Evolutionary conservation across 2,329 filamentous ascomycete genomes (phyloP).

Genomic region (Keithomyces neogunnii): DNA sequence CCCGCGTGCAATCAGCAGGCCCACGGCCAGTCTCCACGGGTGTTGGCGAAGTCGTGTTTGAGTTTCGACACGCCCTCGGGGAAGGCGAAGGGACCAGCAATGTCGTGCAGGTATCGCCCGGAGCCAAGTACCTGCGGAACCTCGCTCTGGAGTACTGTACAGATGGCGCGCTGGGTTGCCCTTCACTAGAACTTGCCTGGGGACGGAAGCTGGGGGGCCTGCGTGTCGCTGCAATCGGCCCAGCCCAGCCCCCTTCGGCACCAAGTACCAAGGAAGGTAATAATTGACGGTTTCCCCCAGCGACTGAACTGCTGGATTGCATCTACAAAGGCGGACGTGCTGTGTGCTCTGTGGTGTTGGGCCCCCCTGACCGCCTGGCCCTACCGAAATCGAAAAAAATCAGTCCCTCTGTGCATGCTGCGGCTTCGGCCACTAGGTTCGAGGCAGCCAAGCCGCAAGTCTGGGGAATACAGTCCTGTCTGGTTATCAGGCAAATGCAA

Average conservation of each 20-base stretch:
- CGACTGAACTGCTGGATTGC: no score
- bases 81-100: background rate
- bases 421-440: constrained; percentile 10
- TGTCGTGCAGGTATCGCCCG: background rate
- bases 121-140: background rate
- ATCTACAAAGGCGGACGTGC: no score
- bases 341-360: no score
- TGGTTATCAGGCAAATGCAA: background rate
- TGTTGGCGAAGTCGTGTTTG: background rate
- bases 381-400: background rate
- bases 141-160: background rate
- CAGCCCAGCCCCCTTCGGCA: background rate
- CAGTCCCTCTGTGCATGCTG: background rate
- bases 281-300: no score
- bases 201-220: no score
- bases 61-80: background rate
- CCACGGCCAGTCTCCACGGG: background rate
- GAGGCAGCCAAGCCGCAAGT: background rate
- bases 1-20: background rate
- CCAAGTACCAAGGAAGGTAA: no score
- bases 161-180: background rate
- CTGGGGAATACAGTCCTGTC: background rate
- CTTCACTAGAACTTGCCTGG: no score
- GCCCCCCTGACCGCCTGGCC: background rate
- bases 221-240: background rate